Conservation (phyloP, 2,329 filamentous ascomycete species). For the Fusarium begoniae region DNA sequence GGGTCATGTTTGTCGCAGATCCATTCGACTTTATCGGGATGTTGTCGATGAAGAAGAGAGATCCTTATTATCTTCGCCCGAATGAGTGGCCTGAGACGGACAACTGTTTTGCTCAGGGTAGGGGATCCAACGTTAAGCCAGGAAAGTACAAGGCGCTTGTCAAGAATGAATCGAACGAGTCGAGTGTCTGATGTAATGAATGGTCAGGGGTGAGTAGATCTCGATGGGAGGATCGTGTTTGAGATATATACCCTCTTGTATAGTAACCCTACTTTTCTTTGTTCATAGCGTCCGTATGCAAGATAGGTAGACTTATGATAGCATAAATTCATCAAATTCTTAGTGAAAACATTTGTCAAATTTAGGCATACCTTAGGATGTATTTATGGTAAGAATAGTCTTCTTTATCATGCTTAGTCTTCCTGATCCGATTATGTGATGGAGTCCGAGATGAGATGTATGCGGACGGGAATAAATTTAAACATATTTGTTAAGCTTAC, state of each 20-base stretch:
- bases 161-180: constrained; percentile 14
- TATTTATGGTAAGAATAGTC: neutral
- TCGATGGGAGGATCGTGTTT: neutral
- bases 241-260: neutral
- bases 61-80: constrained; percentile 33
- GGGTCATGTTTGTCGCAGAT: constrained; percentile 23
- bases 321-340: neutral
- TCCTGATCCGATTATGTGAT: neutral
- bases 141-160: constrained; percentile 13
- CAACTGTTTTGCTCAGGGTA: constrained; percentile 37
- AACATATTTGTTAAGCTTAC: constrained; percentile 20
- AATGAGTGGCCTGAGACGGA: constrained; percentile 32
- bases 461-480: neutral
- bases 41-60: constrained; percentile 37
- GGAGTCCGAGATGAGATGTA: neutral
- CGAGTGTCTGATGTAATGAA: constrained; percentile 20
- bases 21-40: constrained; percentile 40
- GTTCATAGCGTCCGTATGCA: neutral
- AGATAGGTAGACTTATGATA: neutral
- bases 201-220: neutral
- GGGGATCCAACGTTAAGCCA: constrained; percentile 27
- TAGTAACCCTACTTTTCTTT: neutral
- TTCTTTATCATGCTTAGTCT: neutral
- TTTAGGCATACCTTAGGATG: neutral
- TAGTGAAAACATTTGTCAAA: neutral